Base-by-base conservation (phyloP, 2,329 filamentous ascomycete genomes). In the Xylaria multiplex region DNA sequence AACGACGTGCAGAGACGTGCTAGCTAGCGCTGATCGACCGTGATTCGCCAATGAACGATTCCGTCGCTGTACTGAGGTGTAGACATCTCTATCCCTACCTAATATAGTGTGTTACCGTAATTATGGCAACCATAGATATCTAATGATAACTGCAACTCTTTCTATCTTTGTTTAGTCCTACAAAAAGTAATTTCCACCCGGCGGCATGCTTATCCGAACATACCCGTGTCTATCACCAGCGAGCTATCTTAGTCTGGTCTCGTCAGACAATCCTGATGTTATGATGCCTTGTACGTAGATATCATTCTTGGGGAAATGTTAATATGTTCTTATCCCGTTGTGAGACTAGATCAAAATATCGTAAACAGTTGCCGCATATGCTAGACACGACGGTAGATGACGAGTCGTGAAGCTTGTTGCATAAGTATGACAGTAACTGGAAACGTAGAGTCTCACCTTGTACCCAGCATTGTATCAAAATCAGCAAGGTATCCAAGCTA, bases 391-490 rank as follows among this genome's bases (percentile, higher is more conserved):
- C 24, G 24, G 48, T 43, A 22, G 7, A 54, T 27, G 45, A 40
- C 24, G 50, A 52, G 35, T 57, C 49, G 35, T 40, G 19, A 45
- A 42, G 37, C 35, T 16, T 40, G 57, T 27, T 32, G 60, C 58
- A 64, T 63, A 57, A 59, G 64, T 62, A 52, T 59, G 48, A 61
- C 48, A 56, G 27, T 46, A 19, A 54, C 42, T 61, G 11, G 64
- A 62, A 69, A 66, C 66, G 27, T 42, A 4, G 4, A 54, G 65
- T 69, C 66, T 61, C 45, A 65, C 49, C 50, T 45, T 45, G 65
- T 65, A 62, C 59, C 37, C 45, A 50, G 37, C 32, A 16, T 54
- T 67, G 69, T 70, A 42, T 70, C 69, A 70, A 58, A 66, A 57
- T n/a, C 24, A 48, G 67, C 68, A 62, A 64, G 71, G 69, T 66